Evolutionary conservation across 176 grass and related monocot genomes (phyloP).

Genomic region (Oryza australiensis): DNA sequence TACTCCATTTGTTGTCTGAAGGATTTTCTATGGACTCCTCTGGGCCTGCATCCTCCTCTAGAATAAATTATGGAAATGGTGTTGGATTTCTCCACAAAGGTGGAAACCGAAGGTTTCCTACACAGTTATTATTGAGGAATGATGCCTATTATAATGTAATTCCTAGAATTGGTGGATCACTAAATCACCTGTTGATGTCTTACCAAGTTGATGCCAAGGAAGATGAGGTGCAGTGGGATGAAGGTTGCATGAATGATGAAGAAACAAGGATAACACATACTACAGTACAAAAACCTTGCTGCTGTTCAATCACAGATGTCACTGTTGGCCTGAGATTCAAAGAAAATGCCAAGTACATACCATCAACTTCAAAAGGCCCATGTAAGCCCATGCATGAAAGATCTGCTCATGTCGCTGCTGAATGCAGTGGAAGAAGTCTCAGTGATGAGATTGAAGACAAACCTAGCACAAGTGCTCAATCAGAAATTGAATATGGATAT

Average conservation of each 20-base stretch:
- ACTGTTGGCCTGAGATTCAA: constrained; percentile 48
- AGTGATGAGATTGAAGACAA: constrained; percentile 72
- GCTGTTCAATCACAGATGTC: constrained; percentile 62
- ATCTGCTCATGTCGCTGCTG: constrained; percentile 51
- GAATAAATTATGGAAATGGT: constrained; percentile 49
- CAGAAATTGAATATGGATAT: constrained; percentile 61
- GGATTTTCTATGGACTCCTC: constrained; percentile 56
- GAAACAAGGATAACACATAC: constrained; percentile 66
- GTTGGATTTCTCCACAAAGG: constrained; percentile 79
- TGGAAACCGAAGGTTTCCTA: constrained; percentile 66
- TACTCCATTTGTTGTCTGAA: constrained; percentile 79
- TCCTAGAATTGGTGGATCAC: constrained; percentile 68
- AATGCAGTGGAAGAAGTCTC: constrained; percentile 62
- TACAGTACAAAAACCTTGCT: constrained; percentile 70
- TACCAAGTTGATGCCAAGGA: constrained; percentile 43
- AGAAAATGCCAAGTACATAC: constrained; percentile 51
- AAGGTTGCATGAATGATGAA: constrained; percentile 68
- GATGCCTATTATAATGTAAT: constrained; percentile 57
- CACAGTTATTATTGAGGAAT: constrained; percentile 58
- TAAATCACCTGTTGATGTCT: constrained; percentile 60
- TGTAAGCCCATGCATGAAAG: constrained; percentile 56
- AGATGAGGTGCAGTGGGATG: constrained; percentile 74
- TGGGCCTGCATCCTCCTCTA: constrained; percentile 46
- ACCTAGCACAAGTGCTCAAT: constrained; percentile 61
- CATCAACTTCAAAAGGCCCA: constrained; percentile 62